phyloP scores from a whole-genome alignment of 305 asterid species.

The Withania somnifera region DNA sequence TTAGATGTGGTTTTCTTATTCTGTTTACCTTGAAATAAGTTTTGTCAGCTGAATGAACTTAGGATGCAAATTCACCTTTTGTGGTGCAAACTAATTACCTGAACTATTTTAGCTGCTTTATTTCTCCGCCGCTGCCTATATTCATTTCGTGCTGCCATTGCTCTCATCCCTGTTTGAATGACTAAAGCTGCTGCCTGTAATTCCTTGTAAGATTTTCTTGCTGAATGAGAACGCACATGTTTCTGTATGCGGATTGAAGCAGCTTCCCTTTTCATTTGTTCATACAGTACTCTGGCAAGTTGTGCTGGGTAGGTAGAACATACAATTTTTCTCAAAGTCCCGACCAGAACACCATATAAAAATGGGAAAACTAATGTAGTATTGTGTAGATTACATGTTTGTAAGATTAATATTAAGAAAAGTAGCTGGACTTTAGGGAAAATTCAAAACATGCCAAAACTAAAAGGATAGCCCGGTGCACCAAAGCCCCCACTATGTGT shows the following conservation, averaged over 20 bases:
- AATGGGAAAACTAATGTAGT: neutral
- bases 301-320: slow-evolving; percentile 39
- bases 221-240: slow-evolving; percentile 58
- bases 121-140: slow-evolving; percentile 58
- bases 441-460: neutral
- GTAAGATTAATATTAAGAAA: neutral
- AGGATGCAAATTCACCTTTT: neutral
- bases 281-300: slow-evolving; percentile 66
- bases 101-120: slow-evolving; percentile 70
- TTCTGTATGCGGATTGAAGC: slow-evolving; percentile 87
- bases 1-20: neutral
- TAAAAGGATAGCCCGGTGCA: no score
- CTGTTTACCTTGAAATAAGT: neutral
- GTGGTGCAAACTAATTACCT: slow-evolving; percentile 33
- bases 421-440: neutral
- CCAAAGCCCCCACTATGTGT: no score
- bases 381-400: neutral
- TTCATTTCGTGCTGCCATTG: slow-evolving; percentile 82
- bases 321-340: neutral
- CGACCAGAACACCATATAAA: neutral
- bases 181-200: slow-evolving; percentile 55
- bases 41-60: neutral
- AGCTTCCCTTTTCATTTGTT: slow-evolving; percentile 71
- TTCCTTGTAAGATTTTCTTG: slow-evolving; percentile 54
- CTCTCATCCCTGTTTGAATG: slow-evolving; percentile 77